Conservation (phyloP, 2,329 filamentous ascomycete species). For the Monilinia aucupariae region DNA sequence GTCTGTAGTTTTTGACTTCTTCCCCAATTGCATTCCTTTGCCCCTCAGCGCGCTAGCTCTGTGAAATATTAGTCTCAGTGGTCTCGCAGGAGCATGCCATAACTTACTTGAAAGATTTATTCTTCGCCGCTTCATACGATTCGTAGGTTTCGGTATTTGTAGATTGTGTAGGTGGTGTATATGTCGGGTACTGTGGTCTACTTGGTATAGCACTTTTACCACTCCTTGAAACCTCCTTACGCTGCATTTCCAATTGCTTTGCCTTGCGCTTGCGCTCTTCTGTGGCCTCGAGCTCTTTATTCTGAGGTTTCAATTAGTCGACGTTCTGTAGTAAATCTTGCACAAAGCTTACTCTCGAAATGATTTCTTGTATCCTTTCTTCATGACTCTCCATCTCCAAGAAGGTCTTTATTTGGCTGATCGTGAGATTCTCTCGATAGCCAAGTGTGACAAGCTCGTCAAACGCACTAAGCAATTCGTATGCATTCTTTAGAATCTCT, state of each 20-base stretch:
- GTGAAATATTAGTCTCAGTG: constrained; percentile 16
- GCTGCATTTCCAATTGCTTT: constrained; percentile 97
- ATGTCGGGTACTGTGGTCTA: constrained; percentile 80
- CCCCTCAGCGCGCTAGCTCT: constrained; percentile 67
- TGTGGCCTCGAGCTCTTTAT: constrained; percentile 96
- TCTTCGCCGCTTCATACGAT: constrained; percentile 95
- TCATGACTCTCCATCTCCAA: constrained; percentile 99
- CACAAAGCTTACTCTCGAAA: constrained; percentile 62
- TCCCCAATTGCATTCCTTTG: constrained; percentile 98
- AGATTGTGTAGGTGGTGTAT: constrained; percentile 72
- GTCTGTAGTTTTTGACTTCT: constrained; percentile 96
- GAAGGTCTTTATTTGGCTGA: constrained; percentile 98
- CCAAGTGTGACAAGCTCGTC: constrained; percentile 95
- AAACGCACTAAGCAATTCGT: constrained; percentile 92
- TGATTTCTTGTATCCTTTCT: constrained; percentile 97
- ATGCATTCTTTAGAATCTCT: constrained; percentile 91
- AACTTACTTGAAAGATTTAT: constrained; percentile 76
- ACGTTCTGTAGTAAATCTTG: constrained; percentile 9
- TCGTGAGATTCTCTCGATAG: constrained; percentile 91
- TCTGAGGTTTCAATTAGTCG: constrained; percentile 46
- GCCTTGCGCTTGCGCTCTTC: constrained; percentile 98
- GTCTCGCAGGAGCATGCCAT: constrained; percentile 28
- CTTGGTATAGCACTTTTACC: constrained; percentile 63
- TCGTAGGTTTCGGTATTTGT: constrained; percentile 79
- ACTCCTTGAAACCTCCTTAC: constrained; percentile 85